Percentiles rank a stretch among this genome's conserved stretches.
Evolutionary conservation across 306 rosid genomes (phyloP).

Genomic region (Albizia julibrissin): DNA sequence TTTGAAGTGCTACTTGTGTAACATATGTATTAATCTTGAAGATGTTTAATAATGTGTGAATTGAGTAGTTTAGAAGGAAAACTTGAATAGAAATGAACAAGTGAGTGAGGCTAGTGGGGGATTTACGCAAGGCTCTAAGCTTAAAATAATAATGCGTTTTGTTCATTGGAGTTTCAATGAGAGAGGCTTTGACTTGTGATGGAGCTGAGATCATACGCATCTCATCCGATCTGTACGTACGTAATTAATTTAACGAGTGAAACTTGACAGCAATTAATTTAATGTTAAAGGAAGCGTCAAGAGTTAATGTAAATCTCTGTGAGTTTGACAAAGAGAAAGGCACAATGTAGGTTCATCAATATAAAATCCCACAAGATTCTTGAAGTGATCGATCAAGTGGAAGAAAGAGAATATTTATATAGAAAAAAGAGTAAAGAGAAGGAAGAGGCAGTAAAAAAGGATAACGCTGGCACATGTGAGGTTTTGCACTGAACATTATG

Average conservation of each 20-base stretch:
- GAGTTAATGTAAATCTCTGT: not conserved
- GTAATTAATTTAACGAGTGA: not conserved
- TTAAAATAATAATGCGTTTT: not conserved
- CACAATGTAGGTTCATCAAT: not conserved
- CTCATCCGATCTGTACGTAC: not conserved
- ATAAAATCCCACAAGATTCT: not conserved
- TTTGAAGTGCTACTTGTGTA: not conserved
- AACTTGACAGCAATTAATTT: not conserved
- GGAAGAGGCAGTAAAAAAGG: not conserved
- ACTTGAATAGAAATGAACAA: not conserved
- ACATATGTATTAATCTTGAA: not conserved
- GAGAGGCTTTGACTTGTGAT: not conserved
- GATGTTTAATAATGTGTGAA: not conserved
- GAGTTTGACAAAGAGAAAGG: not conserved
- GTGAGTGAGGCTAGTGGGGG: not conserved
- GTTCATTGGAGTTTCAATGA: not conserved
- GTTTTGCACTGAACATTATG: not conserved
- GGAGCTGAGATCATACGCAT: slow-evolving; percentile 5
- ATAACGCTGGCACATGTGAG: not conserved
- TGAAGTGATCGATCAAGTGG: too few relatives aligned
- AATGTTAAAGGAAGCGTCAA: not conserved
- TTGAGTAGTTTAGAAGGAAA: not conserved
- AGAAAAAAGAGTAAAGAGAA: not conserved
- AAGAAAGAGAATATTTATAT: not conserved
- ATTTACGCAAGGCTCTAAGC: slow-evolving; percentile 38